Conservation (phyloP, 345 rosid genomes). For the Citrus sp. region DNA sequence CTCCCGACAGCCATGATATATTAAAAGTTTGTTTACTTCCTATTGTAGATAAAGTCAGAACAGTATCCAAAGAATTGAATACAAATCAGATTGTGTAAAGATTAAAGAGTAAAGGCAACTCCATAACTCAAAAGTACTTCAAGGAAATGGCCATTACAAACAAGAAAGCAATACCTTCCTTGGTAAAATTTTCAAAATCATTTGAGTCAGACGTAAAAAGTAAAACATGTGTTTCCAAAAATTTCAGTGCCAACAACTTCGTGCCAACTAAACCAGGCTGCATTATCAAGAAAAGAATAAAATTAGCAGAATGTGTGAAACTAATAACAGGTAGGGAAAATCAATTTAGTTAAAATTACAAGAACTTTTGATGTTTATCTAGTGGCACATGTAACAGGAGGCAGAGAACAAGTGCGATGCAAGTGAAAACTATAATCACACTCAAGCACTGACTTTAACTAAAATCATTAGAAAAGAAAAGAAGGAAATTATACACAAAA, state of each 20-base stretch:
- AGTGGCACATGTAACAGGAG: slow-evolving; percentile 2
- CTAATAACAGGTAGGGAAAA: not conserved
- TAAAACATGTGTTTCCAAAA: slow-evolving; percentile 77
- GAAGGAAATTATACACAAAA: too few species aligned
- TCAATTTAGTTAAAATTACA: not conserved
- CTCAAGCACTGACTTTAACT: not conserved
- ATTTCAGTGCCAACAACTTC: slow-evolving; percentile 79
- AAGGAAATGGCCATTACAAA: not conserved
- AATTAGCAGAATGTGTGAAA: slow-evolving; percentile 16
- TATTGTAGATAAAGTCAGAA: slow-evolving; percentile 27
- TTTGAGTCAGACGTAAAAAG: slow-evolving; percentile 69
- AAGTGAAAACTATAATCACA: not conserved
- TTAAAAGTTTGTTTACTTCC: slow-evolving; percentile 60
- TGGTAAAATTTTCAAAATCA: slow-evolving; percentile 47
- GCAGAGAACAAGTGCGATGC: not conserved
- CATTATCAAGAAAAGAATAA: slow-evolving; percentile 22
- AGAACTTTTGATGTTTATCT: not conserved
- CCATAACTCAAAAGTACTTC: slow-evolving; percentile 3
- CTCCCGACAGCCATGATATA: slow-evolving; percentile 67
- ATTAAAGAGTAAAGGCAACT: slow-evolving; percentile 12
- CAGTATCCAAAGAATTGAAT: slow-evolving; percentile 5
- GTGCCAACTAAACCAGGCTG: slow-evolving; percentile 77
- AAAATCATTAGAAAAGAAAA: not conserved
- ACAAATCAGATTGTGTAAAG: not conserved
- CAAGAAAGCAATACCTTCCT: slow-evolving; percentile 57